Base-by-base conservation (phyloP, 176 grass and related monocot genomes). In the Carex scoparia region DNA sequence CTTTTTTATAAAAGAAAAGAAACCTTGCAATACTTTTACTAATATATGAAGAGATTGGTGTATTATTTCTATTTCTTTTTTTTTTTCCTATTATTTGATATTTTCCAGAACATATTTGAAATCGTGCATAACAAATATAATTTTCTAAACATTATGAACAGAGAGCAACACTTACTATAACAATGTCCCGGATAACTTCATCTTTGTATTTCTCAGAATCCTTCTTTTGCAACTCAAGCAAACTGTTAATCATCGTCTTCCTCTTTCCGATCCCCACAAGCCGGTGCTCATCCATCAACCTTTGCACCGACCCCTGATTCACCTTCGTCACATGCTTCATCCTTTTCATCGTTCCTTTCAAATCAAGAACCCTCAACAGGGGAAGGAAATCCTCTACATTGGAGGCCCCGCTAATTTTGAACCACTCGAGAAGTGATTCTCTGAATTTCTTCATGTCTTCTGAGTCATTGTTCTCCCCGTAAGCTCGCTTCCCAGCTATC, bases 141-240 rank as follows among this genome's bases (percentile, higher is more conserved):
- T 35, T 70, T 44, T 44, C 35, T 31, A 33, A 58, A 32, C 48
- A 79, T 79, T 57, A 79, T 23, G 31, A 5, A 60, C 7, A 44
- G 15, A 84, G 11, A 84, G 31, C 16, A 66, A n/a, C 44, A 80
- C 63, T 58, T 74, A 87, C 86, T 48, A 64, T 48, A 32, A 71
- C 18, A 2, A 82, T 19, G 62, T 49, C 64, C 15, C 70, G 56
- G 10, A 87, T 44, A 27, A 33, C 10, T 1, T 27, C 10, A 10
- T 73, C 79, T 19, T 19, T 72, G 85, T 82, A 87, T 19, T 58
- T 55, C 69, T 87, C 65, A 16, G 85, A 81, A 51, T 87, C 85
- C 16, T 32, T 62, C 63, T 87, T 61, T 53, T 87, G 78, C n/a
- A 83, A 30, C 30, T 58, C 40, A 11, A 87, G 54, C 79, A 83